Conservation (phyloP, 2,329 filamentous ascomycete species). For the Fusarium burgessii region DNA sequence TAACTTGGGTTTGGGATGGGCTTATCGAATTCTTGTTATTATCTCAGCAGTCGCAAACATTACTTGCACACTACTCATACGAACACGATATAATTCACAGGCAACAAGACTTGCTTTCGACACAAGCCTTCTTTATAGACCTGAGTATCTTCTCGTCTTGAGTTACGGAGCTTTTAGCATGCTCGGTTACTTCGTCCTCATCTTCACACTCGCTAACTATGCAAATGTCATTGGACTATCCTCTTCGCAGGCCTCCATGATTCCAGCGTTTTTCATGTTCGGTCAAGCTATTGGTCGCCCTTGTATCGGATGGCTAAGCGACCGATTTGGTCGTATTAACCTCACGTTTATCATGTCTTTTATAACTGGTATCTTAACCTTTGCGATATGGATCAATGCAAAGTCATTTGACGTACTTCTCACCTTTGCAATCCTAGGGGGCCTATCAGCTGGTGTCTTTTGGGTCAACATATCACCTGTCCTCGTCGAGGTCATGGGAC, state of each 20-base stretch:
- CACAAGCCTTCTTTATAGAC: constrained; percentile 48
- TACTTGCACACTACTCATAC: constrained; percentile 66
- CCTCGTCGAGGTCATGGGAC: constrained; percentile 18
- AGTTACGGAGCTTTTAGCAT: constrained; percentile 71
- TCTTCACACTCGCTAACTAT: constrained; percentile 74
- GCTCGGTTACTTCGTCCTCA: constrained; percentile 73
- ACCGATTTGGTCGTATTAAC: constrained; percentile 71
- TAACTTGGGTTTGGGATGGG: constrained; percentile 64
- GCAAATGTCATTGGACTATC: constrained; percentile 69
- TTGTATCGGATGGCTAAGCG: constrained; percentile 41
- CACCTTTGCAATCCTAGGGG: constrained; percentile 5
- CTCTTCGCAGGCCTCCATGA: constrained; percentile 68
- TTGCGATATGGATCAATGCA: constrained; percentile 26
- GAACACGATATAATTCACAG: constrained; percentile 56
- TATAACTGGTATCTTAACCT: neutral
- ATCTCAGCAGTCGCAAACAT: constrained; percentile 67
- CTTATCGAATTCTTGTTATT: constrained; percentile 63
- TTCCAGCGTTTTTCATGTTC: constrained; percentile 73
- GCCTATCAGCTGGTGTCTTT: constrained; percentile 15
- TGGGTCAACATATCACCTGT: constrained; percentile 26
- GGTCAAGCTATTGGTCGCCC: constrained; percentile 56
- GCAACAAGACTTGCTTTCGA: constrained; percentile 25
- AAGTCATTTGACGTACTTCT: constrained; percentile 19
- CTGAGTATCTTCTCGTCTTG: constrained; percentile 69
- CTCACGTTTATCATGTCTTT: constrained; percentile 66